Conservation (phyloP, 2,329 filamentous ascomycete species). For the Aspergillus niger region DNA sequence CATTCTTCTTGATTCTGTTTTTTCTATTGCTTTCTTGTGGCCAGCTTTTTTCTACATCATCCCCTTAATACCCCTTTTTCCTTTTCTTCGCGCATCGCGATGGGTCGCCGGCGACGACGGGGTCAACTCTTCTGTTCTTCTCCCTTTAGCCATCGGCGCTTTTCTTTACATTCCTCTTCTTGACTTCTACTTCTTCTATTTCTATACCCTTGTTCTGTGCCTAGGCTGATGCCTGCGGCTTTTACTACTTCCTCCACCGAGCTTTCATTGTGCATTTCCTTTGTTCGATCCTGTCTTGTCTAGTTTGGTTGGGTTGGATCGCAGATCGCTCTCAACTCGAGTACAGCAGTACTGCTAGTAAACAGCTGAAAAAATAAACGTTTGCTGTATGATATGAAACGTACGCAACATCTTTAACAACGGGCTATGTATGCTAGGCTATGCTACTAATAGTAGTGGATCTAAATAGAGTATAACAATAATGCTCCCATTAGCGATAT, state of each 20-base stretch:
- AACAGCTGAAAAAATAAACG: not conserved
- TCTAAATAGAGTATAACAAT: not conserved
- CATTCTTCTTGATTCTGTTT: constrained; percentile 1
- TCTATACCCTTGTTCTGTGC: constrained; percentile 3
- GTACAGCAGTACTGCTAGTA: too few species aligned
- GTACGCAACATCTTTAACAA: not conserved
- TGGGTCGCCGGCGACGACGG: constrained; percentile 5
- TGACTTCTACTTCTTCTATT: not conserved
- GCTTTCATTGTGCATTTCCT: not conserved
- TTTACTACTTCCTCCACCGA: too few species aligned
- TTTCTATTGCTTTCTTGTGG: too few species aligned
- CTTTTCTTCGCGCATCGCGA: constrained; percentile 5
- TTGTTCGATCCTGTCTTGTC: not conserved
- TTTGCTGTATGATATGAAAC: not conserved
- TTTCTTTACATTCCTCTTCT: not conserved
- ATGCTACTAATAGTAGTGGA: not conserved
- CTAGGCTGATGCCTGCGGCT: not conserved
- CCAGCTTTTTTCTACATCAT: constrained; percentile 10
- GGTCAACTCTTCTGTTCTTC: not conserved
- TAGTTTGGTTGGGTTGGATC: not conserved
- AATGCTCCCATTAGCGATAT: constrained; percentile 3
- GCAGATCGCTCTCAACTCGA: not conserved
- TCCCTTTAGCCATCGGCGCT: not conserved
- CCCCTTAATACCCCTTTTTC: not conserved
- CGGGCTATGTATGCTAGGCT: too few species aligned